A percentile compares a stretch with the other conserved stretches of the same genome.
These are phyloP conservation scores for Cordyceps javanica DNA, from an alignment of 2,329 filamentous ascomycete species.

Conservation along the genomic window DNA sequence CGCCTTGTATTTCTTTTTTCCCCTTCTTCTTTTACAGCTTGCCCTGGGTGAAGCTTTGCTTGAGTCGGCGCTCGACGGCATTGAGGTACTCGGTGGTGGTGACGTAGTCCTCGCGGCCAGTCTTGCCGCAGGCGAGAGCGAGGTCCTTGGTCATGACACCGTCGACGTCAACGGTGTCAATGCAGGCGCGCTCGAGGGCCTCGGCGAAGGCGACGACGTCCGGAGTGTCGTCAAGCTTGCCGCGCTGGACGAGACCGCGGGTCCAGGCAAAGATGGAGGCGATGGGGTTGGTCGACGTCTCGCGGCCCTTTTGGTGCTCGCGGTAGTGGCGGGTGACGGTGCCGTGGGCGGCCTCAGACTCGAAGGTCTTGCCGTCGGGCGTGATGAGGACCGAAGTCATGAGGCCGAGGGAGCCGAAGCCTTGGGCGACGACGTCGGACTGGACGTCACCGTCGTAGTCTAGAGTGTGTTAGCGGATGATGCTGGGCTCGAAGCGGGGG, in stretches of 20 bases:
- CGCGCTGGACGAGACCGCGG: conserved; percentile 85
- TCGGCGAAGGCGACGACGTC: conserved; percentile 89
- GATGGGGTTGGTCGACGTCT: conserved; percentile 98
- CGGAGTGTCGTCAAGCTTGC: conserved; percentile 86
- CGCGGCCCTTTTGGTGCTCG: conserved; percentile 95
- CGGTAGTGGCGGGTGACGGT: conserved; percentile 98
- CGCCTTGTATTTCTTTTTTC: neutral
- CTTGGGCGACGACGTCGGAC: conserved; percentile 96
- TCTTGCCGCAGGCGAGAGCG: conserved; percentile 89
- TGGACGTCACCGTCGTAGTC: conserved; percentile 99
- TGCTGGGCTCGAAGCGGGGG: no score
- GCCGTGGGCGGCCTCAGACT: conserved; percentile 95
- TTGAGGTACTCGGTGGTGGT: conserved; percentile 88
- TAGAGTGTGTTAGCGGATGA: conserved; percentile 34
- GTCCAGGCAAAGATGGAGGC: conserved; percentile 99
- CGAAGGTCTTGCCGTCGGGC: conserved; percentile 92
- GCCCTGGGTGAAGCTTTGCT: conserved; percentile 63
- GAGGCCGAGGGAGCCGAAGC: conserved; percentile 93
- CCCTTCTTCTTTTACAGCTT: conserved; percentile 53
- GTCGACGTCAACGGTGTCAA: conserved; percentile 89
- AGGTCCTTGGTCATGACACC: conserved; percentile 99
- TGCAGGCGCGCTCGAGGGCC: conserved; percentile 83
- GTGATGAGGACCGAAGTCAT: conserved; percentile 99
- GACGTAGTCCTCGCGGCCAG: conserved; percentile 75
- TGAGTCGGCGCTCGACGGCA: conserved; percentile 86